Evolutionary conservation across 2,329 filamentous ascomycete species (phyloP).

Genomic region (Sporothrix luriei): DNA sequence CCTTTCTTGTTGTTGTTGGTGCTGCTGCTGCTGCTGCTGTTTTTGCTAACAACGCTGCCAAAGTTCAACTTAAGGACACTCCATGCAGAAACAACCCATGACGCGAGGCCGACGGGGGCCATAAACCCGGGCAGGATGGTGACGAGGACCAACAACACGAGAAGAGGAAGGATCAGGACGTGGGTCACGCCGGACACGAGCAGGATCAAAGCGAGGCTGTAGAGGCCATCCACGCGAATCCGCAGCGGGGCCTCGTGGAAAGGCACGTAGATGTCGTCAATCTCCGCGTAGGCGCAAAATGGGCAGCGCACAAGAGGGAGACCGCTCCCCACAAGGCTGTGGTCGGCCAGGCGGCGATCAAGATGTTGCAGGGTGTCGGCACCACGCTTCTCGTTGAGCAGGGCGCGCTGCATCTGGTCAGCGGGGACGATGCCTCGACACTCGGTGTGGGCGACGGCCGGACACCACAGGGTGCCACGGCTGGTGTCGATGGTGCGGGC

Average conservation of each 20-base stretch:
- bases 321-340: constrained; percentile 71
- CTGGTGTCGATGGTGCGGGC: constrained; percentile 73
- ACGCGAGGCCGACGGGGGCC: constrained; percentile 43
- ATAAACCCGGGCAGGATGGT: constrained; percentile 50
- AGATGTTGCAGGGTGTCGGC: constrained; percentile 72
- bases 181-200: constrained; percentile 58
- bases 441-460: constrained; percentile 70
- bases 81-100: neutral
- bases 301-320: constrained; percentile 81
- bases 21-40: neutral
- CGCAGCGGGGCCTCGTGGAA: constrained; percentile 57
- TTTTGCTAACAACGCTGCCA: constrained; percentile 16
- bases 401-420: constrained; percentile 70
- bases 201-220: constrained; percentile 54
- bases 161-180: constrained; percentile 56
- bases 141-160: constrained; percentile 43
- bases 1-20: neutral
- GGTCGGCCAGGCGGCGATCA: constrained; percentile 76
- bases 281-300: constrained; percentile 88
- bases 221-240: constrained; percentile 56
- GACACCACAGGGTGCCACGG: constrained; percentile 75
- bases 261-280: constrained; percentile 74
- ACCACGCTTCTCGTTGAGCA: constrained; percentile 69
- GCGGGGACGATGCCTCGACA: constrained; percentile 75
- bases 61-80: constrained; percentile 11